Evolutionary conservation across 257 asterid genomes (phyloP), one percentile per base, ranked within the genome.

Genomic region (Capsicum baccatum): DNA sequence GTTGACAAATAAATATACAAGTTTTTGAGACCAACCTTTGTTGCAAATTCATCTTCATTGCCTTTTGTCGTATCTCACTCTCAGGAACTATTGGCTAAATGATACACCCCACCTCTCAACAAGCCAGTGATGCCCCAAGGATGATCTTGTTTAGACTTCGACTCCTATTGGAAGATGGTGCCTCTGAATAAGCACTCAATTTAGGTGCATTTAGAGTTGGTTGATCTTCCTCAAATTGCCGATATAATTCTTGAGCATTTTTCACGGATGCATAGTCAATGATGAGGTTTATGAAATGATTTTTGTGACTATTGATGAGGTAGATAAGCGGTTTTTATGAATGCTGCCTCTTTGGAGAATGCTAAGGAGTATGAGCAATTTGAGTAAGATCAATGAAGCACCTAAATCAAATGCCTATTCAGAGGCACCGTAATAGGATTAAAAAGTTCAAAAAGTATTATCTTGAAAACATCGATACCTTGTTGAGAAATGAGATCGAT

Each of bases 401-500:
- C 16, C 79, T 17, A 70, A 70, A 47, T 44, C 2, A 48, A 17
- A 26, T 60, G 14, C 7, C 14, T 9, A 19, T 60, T 10, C 37
- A 19, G 37, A 19, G 14, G 64, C 26, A 17, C 26, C 11, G 0
- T 16, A 39, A 70, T 17, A 44, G 37, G 57, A 44, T 9, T 70
- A 70, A 70, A 44, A 44, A 70, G 6, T 48, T 47, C 17, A 70
- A 44, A 44, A 56, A 44, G 17, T 14, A 17, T 44, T 48, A 44
- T 44, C 57, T 70, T 44, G 57, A 21, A 17, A 16, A 70, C 14
- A 70, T 44, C 16, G 55, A 15, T 70, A 35, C 57, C 56, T 6
- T 70, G 56, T 42, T 70, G 56, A 42, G 79, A 70, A 47, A 56
- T 70, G 55, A 47, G 79, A 44, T 70, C 35, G 10, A 70, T 70